These are phyloP conservation scores for Erodium texanum DNA, from an alignment of 441 rosid species.

Conservation along the genomic window DNA sequence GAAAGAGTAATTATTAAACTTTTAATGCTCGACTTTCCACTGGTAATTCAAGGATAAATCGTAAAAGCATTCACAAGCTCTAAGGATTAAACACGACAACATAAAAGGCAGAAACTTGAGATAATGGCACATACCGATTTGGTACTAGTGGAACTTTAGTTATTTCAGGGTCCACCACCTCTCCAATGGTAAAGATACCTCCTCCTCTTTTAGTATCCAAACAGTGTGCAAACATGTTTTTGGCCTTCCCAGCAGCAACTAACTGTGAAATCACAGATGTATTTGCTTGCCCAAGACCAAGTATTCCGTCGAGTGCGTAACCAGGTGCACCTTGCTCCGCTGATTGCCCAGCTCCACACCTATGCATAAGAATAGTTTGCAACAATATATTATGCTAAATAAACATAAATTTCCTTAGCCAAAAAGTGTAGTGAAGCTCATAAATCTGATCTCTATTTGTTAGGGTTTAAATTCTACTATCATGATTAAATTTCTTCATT, in stretches of 20 bases:
- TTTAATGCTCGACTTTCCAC: too few species aligned
- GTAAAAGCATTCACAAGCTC: too few species aligned
- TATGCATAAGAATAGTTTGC: slow-evolving; percentile 14
- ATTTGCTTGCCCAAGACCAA: slow-evolving; percentile 86
- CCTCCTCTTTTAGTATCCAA: slow-evolving; percentile 66
- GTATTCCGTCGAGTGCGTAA: slow-evolving; percentile 71
- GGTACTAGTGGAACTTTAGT: slow-evolving; percentile 69
- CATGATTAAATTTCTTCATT: too few species aligned
- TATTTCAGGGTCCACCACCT: slow-evolving; percentile 67
- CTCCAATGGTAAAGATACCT: slow-evolving; percentile 79
- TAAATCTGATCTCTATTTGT: too few species aligned
- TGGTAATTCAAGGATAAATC: too few species aligned
- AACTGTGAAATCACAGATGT: slow-evolving; percentile 77
- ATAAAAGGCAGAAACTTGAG: slow-evolving; percentile 13
- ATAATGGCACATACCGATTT: slow-evolving; percentile 46
- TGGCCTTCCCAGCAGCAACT: slow-evolving; percentile 61
- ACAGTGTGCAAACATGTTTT: slow-evolving; percentile 71
- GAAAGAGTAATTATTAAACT: too few species aligned
- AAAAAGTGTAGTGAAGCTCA: too few species aligned
- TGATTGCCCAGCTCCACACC: slow-evolving; percentile 73
- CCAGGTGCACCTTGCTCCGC: slow-evolving; percentile 56
- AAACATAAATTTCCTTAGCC: too few species aligned
- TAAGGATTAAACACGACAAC: too few species aligned
- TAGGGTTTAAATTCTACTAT: too few species aligned
- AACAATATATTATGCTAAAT: too few species aligned